Base-by-base conservation (phyloP, 1,284 basidiomycete genomes). In the Heimioporus punctisporus region DNA sequence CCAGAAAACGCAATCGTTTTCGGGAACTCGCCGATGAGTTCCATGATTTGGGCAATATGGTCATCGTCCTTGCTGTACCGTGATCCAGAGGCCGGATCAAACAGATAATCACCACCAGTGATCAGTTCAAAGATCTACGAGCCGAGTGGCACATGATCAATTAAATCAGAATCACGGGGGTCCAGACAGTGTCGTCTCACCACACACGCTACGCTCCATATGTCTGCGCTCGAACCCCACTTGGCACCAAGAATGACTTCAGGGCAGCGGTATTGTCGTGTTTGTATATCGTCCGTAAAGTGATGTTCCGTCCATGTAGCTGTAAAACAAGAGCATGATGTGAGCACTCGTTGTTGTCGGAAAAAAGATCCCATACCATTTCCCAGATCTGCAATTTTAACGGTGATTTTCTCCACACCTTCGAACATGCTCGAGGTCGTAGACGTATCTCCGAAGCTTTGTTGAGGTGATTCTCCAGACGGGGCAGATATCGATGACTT, bases 11-110 rank as follows among this genome's bases (percentile, higher is more conserved):
- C 94, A 46, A 99, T 77, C 50, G 78, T 80, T 66, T 90, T 90
- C 14, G 96, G 93, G 48, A 93, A 79, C 66, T 97, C 94, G 50
- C 97, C 97, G 63, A 98, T 79, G 19, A 99, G 82, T 75, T 99
- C 97, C 74, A 98, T 95, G 65, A 99, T 94, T 76, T 99, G 97
- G 6, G 97, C 97, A 56, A 99, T 94, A 69, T 99, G 97, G 70
- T 99, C 97, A 73, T 99, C 97, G 73, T 99, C 97, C 74, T 98
- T 97, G 76, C 88, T 91, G 55, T 90, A 92, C 31, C 87, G 78
- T 37, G 86, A 84, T 6, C 90, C 88, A 2, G 86, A 85, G 5
- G 86, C 87, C 0, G 87, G 89, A 66, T 96, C 93, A 65, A 97
- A 96, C 48, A 97, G 80, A 73, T 95, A 96, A 71, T 96, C 93